Conservation (phyloP, 768 basidiomycete genomes). For the Floccularia luteovirens region DNA sequence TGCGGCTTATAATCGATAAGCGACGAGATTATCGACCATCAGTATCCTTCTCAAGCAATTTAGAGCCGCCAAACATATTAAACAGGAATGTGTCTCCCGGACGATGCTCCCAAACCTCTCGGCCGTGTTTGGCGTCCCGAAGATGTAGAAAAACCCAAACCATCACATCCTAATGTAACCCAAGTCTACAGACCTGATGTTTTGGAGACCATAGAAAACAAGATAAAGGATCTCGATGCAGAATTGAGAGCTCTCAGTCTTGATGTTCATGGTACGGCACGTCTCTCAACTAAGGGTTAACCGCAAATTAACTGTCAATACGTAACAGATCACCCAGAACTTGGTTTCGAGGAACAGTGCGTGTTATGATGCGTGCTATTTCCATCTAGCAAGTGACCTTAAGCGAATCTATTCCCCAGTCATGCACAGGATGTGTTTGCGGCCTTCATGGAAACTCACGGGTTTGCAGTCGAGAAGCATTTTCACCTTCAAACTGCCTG, state of each 20-base stretch:
- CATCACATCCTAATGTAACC: conserved; percentile 20
- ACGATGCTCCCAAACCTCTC: too few species aligned
- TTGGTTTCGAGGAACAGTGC: conserved; percentile 61
- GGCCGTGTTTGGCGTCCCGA: conserved; percentile 43
- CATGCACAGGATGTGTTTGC: conserved; percentile 69
- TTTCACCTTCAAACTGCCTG: conserved; percentile 68
- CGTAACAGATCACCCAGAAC: conserved; percentile 57
- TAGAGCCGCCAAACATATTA: too few species aligned
- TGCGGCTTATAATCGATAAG: too few species aligned
- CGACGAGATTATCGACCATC: too few species aligned
- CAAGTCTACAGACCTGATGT: conserved; percentile 50
- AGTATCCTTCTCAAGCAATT: too few species aligned
- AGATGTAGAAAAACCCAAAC: conserved; percentile 20
- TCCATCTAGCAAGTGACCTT: neutral
- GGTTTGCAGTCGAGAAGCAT: conserved; percentile 55
- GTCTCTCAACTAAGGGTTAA: neutral
- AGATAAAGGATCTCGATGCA: conserved; percentile 41
- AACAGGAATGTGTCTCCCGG: too few species aligned
- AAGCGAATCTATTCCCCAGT: conserved; percentile 31
- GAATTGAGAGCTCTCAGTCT: conserved; percentile 57
- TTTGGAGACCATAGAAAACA: conserved; percentile 49
- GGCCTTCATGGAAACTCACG: conserved; percentile 55
- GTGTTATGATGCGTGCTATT: conserved; percentile 8
- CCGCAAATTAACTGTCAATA: neutral
- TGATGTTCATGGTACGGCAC: conserved; percentile 57